A percentile compares a stretch with the other conserved stretches of the same genome.
Evolutionary conservation across 176 grass and related monocot genomes (phyloP).

Genomic region (Pontederia crassipes): DNA sequence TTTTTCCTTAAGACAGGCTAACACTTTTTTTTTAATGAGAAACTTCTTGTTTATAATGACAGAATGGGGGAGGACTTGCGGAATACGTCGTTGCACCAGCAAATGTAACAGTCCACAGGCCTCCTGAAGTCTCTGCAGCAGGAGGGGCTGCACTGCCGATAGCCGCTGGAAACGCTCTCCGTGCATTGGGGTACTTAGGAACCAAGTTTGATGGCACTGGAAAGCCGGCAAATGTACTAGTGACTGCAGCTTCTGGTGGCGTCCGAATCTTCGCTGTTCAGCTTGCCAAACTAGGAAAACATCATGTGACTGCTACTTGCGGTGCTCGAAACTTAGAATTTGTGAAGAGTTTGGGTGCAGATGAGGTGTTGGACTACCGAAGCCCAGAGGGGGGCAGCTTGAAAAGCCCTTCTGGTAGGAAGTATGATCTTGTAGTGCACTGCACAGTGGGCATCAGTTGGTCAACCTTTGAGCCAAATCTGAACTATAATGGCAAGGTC

Average conservation of each 20-base stretch:
- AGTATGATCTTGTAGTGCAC: slow-evolving; percentile 5
- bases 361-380: neutral
- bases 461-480: slow-evolving; percentile 9
- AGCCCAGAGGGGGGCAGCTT: slow-evolving; percentile 2
- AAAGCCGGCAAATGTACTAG: slow-evolving; percentile 5
- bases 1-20: too few relatives aligned
- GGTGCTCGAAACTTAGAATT: too few relatives aligned
- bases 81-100: slow-evolving; percentile 34
- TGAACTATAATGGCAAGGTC: slow-evolving; percentile 1
- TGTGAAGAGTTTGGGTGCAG: too few relatives aligned
- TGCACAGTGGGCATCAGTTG: neutral
- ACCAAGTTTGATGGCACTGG: slow-evolving; percentile 41
- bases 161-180: slow-evolving; percentile 26
- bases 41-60: neutral
- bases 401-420: slow-evolving; percentile 6
- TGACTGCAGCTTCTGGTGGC: too few relatives aligned
- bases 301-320: too few relatives aligned
- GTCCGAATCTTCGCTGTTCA: too few relatives aligned
- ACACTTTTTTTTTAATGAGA: too few relatives aligned
- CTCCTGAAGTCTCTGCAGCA: slow-evolving; percentile 17
- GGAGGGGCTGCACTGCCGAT: slow-evolving; percentile 36
- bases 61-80: slow-evolving; percentile 52
- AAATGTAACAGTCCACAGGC: slow-evolving; percentile 27
- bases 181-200: slow-evolving; percentile 18
- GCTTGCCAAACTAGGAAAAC: too few relatives aligned